Conservation (phyloP, 805 yeast species). For the Ogataea saltuana region DNA sequence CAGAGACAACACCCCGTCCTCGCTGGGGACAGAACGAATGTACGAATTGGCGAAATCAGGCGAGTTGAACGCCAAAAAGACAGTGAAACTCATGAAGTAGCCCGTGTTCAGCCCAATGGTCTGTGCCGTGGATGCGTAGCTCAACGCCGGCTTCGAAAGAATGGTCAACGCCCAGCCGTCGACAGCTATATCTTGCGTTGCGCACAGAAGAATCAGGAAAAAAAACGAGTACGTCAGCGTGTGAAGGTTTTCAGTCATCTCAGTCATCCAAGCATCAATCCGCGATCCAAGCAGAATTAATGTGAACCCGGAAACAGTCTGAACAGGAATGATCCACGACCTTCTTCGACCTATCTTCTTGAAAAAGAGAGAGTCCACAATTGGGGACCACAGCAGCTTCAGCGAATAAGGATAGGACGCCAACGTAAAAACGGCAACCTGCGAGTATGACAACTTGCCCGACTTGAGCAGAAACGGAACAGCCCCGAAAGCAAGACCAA, state of each 20-base stretch:
- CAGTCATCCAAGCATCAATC: slow-evolving; percentile 48
- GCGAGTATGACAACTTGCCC: slow-evolving; percentile 73
- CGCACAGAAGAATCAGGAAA: slow-evolving; percentile 79
- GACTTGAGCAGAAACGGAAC: slow-evolving; percentile 87
- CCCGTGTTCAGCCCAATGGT: slow-evolving; percentile 94
- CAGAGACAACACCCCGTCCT: slow-evolving; percentile 66
- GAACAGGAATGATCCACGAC: slow-evolving; percentile 95
- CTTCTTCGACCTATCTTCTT: slow-evolving; percentile 74
- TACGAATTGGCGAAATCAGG: slow-evolving; percentile 91
- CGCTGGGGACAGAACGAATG: slow-evolving; percentile 59
- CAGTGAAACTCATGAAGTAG: slow-evolving; percentile 87
- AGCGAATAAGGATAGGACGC: slow-evolving; percentile 95
- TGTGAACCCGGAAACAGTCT: slow-evolving; percentile 71
- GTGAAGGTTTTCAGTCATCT: slow-evolving; percentile 49
- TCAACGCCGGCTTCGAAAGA: slow-evolving; percentile 70
- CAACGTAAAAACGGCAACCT: slow-evolving; percentile 85
- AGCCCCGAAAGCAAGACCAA: slow-evolving; percentile 93
- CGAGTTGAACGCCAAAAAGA: slow-evolving; percentile 86
- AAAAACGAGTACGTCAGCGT: slow-evolving; percentile 73
- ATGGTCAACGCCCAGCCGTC: slow-evolving; percentile 98
- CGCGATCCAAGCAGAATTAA: slow-evolving; percentile 63
- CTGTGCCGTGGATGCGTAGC: slow-evolving; percentile 96
- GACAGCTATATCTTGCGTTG: slow-evolving; percentile 98
- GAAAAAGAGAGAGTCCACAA: slow-evolving; percentile 84
- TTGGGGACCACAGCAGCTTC: slow-evolving; percentile 92